Conservation (phyloP, 164 flowering plant species). For the Saururus chinensis region DNA sequence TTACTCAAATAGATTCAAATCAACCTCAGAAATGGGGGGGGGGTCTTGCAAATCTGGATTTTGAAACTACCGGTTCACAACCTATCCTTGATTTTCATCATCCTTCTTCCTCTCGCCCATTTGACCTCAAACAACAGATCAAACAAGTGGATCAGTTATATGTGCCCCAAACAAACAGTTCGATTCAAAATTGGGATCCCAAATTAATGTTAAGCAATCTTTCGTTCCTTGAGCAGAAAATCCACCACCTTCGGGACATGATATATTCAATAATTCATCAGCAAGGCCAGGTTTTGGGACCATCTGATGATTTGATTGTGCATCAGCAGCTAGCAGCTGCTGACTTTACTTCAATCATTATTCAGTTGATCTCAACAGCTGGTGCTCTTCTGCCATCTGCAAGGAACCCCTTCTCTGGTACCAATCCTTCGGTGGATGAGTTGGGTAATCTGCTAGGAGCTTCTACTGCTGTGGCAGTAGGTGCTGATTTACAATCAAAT, state of each 20-base stretch:
- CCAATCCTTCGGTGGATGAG: constrained; percentile 26
- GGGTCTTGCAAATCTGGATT: constrained; percentile 23
- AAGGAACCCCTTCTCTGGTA: constrained; percentile 22
- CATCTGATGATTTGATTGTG: constrained; percentile 31
- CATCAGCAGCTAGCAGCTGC: constrained; percentile 82
- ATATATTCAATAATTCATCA: constrained; percentile 47
- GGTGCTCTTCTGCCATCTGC: constrained; percentile 85
- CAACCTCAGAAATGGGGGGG: constrained; percentile 40
- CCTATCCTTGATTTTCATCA: constrained; percentile 26
- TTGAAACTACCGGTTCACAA: constrained; percentile 17
- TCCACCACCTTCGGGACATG: constrained; percentile 74
- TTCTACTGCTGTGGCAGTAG: constrained; percentile 5
- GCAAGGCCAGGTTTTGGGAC: constrained; percentile 16
- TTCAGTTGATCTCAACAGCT: constrained; percentile 85
- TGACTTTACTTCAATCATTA: constrained; percentile 81
- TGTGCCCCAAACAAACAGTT: constrained; percentile 6
- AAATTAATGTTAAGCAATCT: constrained; percentile 51
- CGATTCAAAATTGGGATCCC: constrained; percentile 57
- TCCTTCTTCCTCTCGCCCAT: constrained; percentile 13
- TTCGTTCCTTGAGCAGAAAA: constrained; percentile 71
- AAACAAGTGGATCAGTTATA: constrained; percentile 19
- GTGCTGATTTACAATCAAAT: constrained; percentile 18
- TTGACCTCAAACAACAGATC: constrained; percentile 19
- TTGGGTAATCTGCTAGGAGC: constrained; percentile 16
- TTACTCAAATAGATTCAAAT: constrained; percentile 12